Base-by-base conservation (phyloP, 345 rosid species). In the Excoecaria agallocha region DNA sequence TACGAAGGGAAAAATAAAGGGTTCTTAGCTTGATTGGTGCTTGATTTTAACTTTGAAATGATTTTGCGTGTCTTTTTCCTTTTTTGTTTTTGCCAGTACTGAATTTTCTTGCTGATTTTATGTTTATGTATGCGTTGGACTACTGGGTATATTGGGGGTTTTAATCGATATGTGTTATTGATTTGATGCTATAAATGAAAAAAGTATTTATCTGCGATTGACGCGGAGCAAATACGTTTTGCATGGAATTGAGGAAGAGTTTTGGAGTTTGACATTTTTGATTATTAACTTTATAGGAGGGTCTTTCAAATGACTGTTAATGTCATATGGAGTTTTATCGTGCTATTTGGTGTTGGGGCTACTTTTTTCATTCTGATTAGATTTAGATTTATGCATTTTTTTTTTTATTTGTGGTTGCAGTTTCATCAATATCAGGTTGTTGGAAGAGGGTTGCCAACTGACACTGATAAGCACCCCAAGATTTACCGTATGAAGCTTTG, bases 341-440 rank as follows among this genome's bases (percentile, higher is more conserved):
- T 62, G 20, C n/a, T 38, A 7, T 35, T 15, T 5, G 6, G 0
- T 38, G 30, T 63, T 16, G 1, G 8, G 48, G 24, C 4, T 13
- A 6, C 19, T 16, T 43, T n/a, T 43, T 43, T 0, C 48, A 5
- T 1, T 5, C 10, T 43, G 10, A 43, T 43, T 43, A 10, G 10
- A 43, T 25, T 41, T 63, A 25, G 1, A 10, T 38, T 54, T 63
- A 17, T 37, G 12, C 4, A 0, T 62, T 3, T 68, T 8, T 1
- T n/a, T n/a, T 22, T 55, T 13, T 13, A 9, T 22, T 20, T 5
- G n/a, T n/a, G n/a, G n/a, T n/a, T 39, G 81, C 86, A 87, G 87
- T 84, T 84, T 74, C 91, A 86, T 66, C 87, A 87, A 70, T 86
- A 88, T 82, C 92, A 88, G 82, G 90, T 88, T 74, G 92, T 85